Conservation (phyloP, 2,329 filamentous ascomycete species). For the Geosmithia putterillii region DNA sequence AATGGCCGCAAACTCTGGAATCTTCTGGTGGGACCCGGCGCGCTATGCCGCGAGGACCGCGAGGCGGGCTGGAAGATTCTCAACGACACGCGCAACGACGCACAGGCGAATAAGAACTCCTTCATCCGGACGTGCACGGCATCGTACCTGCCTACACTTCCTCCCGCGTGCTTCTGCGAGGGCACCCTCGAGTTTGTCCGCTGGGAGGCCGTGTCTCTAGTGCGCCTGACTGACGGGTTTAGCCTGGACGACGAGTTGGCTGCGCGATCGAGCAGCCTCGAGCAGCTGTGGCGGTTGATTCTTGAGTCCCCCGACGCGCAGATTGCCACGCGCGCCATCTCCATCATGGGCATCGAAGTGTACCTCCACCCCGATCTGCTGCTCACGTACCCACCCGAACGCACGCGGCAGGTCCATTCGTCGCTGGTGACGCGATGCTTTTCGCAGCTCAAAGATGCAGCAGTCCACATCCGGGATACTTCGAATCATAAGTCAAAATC, state of each 20-base stretch:
- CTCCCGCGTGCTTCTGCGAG: slow-evolving; percentile 44
- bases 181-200: slow-evolving; percentile 53
- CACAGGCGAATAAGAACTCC: slow-evolving; percentile 44
- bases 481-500: slow-evolving; percentile 23
- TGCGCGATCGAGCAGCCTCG: slow-evolving; percentile 40
- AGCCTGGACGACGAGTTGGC: slow-evolving; percentile 38
- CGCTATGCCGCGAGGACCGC: slow-evolving; percentile 47
- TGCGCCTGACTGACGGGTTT: slow-evolving; percentile 30
- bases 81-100: slow-evolving; percentile 21
- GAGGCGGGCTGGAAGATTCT: slow-evolving; percentile 59
- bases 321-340: slow-evolving; percentile 57
- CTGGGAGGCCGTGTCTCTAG: slow-evolving; percentile 32
- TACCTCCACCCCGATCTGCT: slow-evolving; percentile 54
- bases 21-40: slow-evolving; percentile 53
- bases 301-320: slow-evolving; percentile 52
- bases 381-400: slow-evolving; percentile 30
- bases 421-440: slow-evolving; percentile 64
- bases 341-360: slow-evolving; percentile 54
- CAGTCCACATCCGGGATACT: slow-evolving; percentile 39
- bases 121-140: slow-evolving; percentile 43
- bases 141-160: slow-evolving; percentile 43
- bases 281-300: slow-evolving; percentile 76
- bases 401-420: slow-evolving; percentile 49
- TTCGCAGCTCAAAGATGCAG: slow-evolving; percentile 52
- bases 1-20: slow-evolving; percentile 59